phyloP scores from a whole-genome alignment of 148 eudicot species.

The Cornus suecica region DNA sequence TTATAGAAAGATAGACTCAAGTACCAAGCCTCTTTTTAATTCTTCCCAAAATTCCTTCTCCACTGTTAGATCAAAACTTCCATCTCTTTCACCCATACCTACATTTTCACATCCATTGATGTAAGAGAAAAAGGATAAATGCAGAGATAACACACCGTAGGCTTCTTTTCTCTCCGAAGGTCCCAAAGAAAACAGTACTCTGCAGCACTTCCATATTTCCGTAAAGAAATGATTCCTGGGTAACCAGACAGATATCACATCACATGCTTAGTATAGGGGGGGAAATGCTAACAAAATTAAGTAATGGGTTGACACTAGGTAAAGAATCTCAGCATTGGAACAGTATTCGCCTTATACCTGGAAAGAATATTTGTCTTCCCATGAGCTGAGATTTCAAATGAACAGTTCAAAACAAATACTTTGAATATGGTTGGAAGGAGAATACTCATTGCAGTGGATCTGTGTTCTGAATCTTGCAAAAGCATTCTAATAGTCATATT shows the following conservation, averaged over 20 bases:
- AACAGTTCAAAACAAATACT: constrained; percentile 39
- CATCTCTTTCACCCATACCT: constrained; percentile 37
- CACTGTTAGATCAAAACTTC: constrained; percentile 59
- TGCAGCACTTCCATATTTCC: constrained; percentile 77
- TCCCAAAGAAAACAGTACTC: constrained; percentile 61
- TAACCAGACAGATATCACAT: constrained; percentile 10
- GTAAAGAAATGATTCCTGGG: constrained; percentile 55
- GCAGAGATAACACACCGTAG: constrained; percentile 73
- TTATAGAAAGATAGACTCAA: constrained; percentile 2
- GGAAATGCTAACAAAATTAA: neutral
- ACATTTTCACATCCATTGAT: constrained; percentile 32
- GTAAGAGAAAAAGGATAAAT: constrained; percentile 59
- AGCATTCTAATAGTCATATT: constrained; percentile 66
- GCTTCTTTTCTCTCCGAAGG: constrained; percentile 89
- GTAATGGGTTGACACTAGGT: neutral
- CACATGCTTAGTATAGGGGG: neutral
- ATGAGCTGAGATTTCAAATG: constrained; percentile 43
- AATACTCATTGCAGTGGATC: constrained; percentile 59
- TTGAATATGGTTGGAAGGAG: constrained; percentile 71
- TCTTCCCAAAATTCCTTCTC: constrained; percentile 85
- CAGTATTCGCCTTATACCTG: constrained; percentile 45
- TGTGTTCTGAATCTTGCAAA: constrained; percentile 66
- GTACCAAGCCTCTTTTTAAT: constrained; percentile 92
- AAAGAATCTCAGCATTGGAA: neutral
- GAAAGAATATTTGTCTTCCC: constrained; percentile 48